A percentile compares a stretch with the other conserved stretches of the same genome.
Evolutionary conservation across 805 yeast species (phyloP).

Genomic region (Saturnispora diversa): DNA sequence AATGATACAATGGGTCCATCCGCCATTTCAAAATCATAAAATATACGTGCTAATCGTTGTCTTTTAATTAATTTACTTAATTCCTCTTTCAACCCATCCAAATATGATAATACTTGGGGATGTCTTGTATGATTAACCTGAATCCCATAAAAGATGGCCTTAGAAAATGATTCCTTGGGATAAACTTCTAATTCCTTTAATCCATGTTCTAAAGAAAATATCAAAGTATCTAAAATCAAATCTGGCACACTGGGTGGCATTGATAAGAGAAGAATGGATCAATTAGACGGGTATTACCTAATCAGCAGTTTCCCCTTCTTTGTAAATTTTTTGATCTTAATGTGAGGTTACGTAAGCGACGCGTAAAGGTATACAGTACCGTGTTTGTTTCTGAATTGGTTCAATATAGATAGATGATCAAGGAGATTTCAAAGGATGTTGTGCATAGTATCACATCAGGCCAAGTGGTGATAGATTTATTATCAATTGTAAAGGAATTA

Average conservation of each 20-base stretch:
- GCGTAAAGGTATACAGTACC: too few relatives aligned
- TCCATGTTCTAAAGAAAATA: conserved; percentile 35
- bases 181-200: conserved; percentile 47
- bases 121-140: conserved; percentile 39
- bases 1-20: background rate
- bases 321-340: too few relatives aligned
- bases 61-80: conserved; percentile 13
- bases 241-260: conserved; percentile 6
- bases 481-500: conserved; percentile 74
- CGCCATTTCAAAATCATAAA: conserved; percentile 3
- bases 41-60: conserved; percentile 2
- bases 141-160: conserved; percentile 36
- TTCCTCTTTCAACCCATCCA: conserved; percentile 27
- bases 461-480: conserved; percentile 78
- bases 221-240: conserved; percentile 4
- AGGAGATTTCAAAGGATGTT: conserved; percentile 32
- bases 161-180: conserved; percentile 41
- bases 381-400: too few relatives aligned
- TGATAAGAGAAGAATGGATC: background rate
- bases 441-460: conserved; percentile 81
- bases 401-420: conserved; percentile 1
- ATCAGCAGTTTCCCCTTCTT: too few relatives aligned
- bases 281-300: too few relatives aligned
- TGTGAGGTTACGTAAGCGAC: too few relatives aligned
- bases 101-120: conserved; percentile 35